Evolutionary conservation across 148 eudicot genomes (phyloP).

Genomic region (Amaranthus palmeri): DNA sequence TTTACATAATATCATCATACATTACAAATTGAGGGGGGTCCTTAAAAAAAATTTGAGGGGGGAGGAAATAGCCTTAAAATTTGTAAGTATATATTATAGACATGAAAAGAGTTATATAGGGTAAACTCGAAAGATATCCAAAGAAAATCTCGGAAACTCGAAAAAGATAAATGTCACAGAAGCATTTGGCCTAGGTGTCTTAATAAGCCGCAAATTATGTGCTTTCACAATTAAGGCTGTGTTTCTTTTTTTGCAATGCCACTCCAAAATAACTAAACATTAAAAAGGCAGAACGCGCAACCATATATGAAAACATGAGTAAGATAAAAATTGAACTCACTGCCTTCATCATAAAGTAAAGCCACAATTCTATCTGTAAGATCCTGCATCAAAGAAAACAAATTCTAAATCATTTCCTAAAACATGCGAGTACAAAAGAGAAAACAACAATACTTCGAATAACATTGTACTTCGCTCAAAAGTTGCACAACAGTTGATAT

Average conservation of each 20-base stretch:
- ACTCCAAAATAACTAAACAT: not conserved
- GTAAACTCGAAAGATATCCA: not conserved
- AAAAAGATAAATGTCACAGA: not conserved
- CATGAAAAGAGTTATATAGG: not conserved
- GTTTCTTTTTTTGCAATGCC: not conserved
- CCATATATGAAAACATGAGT: constrained; percentile 10
- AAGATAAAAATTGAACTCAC: constrained; percentile 39
- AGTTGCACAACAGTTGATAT: constrained; percentile 2
- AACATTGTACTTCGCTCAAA: not conserved
- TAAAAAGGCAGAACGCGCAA: constrained; percentile 1
- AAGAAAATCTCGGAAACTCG: not conserved
- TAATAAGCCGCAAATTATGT: not conserved
- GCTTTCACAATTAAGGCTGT: not conserved
- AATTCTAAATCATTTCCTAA: not conserved
- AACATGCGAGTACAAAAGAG: not conserved
- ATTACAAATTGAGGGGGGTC: constrained; percentile 5
- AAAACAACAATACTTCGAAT: not conserved
- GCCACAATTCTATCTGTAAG: constrained; percentile 72
- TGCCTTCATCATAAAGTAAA: constrained; percentile 71
- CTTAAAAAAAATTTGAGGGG: too few species aligned
- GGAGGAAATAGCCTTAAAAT: too few species aligned
- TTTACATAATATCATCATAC: not conserved
- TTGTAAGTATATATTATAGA: too few species aligned
- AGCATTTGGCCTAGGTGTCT: not conserved
- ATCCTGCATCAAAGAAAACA: constrained; percentile 45